A percentile compares a stretch with the other conserved stretches of the same genome.
Conservation (phyloP, 2,329 filamentous ascomycete species). For the Juglanconis juglandina region DNA sequence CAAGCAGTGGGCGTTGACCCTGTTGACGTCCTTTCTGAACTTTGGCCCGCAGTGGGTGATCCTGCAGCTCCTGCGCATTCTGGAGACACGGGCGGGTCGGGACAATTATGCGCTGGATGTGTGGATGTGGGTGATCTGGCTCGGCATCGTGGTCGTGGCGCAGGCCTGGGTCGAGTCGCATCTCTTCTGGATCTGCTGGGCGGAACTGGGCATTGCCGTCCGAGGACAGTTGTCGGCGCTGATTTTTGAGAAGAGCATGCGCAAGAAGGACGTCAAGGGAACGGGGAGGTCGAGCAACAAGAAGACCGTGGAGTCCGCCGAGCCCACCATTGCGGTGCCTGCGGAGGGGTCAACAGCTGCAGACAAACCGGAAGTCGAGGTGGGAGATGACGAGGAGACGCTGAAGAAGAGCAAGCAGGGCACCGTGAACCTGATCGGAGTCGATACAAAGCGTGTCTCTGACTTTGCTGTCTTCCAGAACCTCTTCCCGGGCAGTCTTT, state of each 20-base stretch:
- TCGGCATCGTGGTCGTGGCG: conserved; percentile 58
- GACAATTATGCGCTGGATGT: conserved; percentile 47
- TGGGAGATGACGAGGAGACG: conserved; percentile 46
- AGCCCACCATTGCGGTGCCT: conserved; percentile 25
- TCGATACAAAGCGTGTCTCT: conserved; percentile 67
- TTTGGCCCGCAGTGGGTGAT: conserved; percentile 70
- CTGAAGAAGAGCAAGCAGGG: conserved; percentile 59
- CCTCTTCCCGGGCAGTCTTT: conserved; percentile 58
- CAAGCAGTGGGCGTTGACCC: conserved; percentile 57
- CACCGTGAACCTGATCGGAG: conserved; percentile 75
- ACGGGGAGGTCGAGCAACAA: conserved; percentile 46
- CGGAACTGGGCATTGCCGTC: conserved; percentile 61
- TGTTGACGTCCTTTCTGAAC: conserved; percentile 54
- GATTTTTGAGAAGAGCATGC: conserved; percentile 74
- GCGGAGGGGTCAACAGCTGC: conserved; percentile 27
- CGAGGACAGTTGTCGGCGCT: conserved; percentile 67
- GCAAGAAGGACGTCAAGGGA: conserved; percentile 72
- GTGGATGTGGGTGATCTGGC: conserved; percentile 65
- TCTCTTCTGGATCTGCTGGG: conserved; percentile 64
- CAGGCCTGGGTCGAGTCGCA: conserved; percentile 61
- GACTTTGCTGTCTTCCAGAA: conserved; percentile 67
- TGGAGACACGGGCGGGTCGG: conserved; percentile 54
- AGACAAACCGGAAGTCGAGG: conserved; percentile 33
- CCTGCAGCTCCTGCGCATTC: conserved; percentile 59
- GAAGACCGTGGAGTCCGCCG: conserved; percentile 29